These are phyloP conservation scores for Colletotrichum trifolii DNA, from an alignment of 2,329 filamentous ascomycete species.

Conservation along the genomic window DNA sequence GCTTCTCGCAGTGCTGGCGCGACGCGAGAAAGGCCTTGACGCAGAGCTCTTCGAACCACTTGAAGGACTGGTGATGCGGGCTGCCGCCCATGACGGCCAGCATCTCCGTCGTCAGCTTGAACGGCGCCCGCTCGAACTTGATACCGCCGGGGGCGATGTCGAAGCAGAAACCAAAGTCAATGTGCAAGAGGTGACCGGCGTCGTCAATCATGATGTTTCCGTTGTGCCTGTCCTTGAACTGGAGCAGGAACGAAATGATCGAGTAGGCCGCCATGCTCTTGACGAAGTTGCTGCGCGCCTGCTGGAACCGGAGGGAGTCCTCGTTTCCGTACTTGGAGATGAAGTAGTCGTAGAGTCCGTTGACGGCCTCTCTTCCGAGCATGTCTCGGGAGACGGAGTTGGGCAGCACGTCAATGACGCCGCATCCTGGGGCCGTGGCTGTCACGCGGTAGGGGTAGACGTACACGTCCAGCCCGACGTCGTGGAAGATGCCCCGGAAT, in stretches of 20 bases:
- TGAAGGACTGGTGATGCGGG: slow-evolving; percentile 86
- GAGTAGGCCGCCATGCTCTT: slow-evolving; percentile 99
- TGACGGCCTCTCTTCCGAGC: slow-evolving; percentile 97
- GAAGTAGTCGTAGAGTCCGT: slow-evolving; percentile 98
- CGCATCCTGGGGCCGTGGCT: slow-evolving; percentile 95
- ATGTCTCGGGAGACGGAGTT: slow-evolving; percentile 99
- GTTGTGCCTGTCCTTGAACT: slow-evolving; percentile 99
- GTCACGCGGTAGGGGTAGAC: slow-evolving; percentile 98
- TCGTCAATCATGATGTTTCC: slow-evolving; percentile 99
- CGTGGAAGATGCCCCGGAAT: slow-evolving; percentile 97
- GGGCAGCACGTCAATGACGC: slow-evolving; percentile 96
- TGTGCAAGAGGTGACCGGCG: slow-evolving; percentile 95
- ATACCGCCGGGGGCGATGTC: slow-evolving; percentile 97
- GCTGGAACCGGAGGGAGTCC: slow-evolving; percentile 93
- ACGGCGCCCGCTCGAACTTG: slow-evolving; percentile 96
- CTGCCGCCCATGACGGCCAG: slow-evolving; percentile 97
- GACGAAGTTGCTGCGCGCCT: slow-evolving; percentile 95
- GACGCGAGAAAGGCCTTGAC: slow-evolving; percentile 94
- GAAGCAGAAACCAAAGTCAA: slow-evolving; percentile 99
- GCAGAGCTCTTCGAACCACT: slow-evolving; percentile 95
- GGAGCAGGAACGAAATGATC: slow-evolving; percentile 93
- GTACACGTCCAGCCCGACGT: slow-evolving; percentile 93
- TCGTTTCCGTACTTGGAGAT: slow-evolving; percentile 97
- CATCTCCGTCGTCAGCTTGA: slow-evolving; percentile 98
- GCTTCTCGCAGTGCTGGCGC: slow-evolving; percentile 86